Base-by-base conservation (phyloP, 495 filamentous ascomycete species). In the Filosporella fistucella region DNA sequence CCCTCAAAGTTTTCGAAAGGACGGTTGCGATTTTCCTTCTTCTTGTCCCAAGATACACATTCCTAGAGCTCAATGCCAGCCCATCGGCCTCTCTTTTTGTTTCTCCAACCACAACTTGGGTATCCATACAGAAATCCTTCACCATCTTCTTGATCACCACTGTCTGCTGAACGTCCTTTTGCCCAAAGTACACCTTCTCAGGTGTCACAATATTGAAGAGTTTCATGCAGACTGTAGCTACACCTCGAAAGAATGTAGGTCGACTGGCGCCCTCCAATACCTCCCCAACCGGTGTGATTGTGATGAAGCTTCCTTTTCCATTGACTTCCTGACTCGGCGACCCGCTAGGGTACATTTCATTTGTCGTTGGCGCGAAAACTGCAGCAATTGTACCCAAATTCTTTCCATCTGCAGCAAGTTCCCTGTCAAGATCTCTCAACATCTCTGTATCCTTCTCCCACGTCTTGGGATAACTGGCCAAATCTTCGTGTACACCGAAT, bases 131-230 rank as follows among this genome's bases (percentile, higher is more conserved):
- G 53, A 99, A 91, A 59, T 99, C 93, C 52, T 77, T 67, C 3
- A 96, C 86, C 80, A 99, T 77, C 7, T 86, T 77, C 63, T 77
- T 80, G 58, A 99, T 87, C 5, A 99, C 77, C 7, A 91, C 86
- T 0, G 89, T 94, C 68, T 99, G 93, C 67, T 99, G 93, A 14
- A 96, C 80, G 58, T 99, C 93, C 68, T 99, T 97, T 67, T 97
- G 94, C 1, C 93, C 93, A 65, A 99, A 96, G 62, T 96, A 99
- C 1, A 90, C 94, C 34, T 79, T 78, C 33, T 95, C 88, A 2
- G 93, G 89, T 54, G 81, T 75, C 30, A 89, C 84, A 39, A 91
- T 88, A 60, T 96, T 97, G 68, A 98, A 93, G 18, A 98, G 68
- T 73, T 98, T 98, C 84, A 89, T 91, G 67, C 89, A 95, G 10